Evolutionary conservation across 352 stramenopile genomes (phyloP), one percentile per base, ranked within the genome.

Genomic region (Phytophthora hibernalis): DNA sequence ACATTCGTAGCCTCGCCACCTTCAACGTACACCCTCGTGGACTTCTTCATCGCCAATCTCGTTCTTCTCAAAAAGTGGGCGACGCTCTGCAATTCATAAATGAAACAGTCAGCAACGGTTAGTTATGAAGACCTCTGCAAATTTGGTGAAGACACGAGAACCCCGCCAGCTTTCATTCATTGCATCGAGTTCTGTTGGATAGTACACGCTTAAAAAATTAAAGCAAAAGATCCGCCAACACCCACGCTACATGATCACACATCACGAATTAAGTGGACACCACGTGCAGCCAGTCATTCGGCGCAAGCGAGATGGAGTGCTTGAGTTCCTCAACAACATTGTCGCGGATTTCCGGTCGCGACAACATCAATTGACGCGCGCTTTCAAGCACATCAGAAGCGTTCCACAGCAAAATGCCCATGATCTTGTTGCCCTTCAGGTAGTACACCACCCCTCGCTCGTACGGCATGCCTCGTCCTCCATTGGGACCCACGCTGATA

Each of bases 391-490:
- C 79, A 50, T 97, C 90, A 21, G 72, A 82, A 1, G 90, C 90
- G 58, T 98, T 98, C 88, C 90, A 97, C 12, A 97, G 72, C 57
- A 98, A 48, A 61, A 97, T 92, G 45, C 92, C 92, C 65, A 96
- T 90, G 61, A 98, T 91, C 58, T 92, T 91, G 76, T 92, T 95
- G 45, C 87, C 88, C 48, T 90, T 85, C 20, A 98, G 70, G 49
- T 97, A 98, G 70, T 97, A 98, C 45, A 98, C 90, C 37, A 97
- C 78, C 15, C 92, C 92, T 38, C 92, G 87, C 49, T 94, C 75
- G 56, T 88, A 97, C 15, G 64, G 47, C 48, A 64, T 56, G 35
- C 54, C 65, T 28, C 55, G 64, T 6, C 28, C 38, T 2, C 54
- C 51, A 28, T 62, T 61, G 6, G 22, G 5, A 12, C 49, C 51